Evolutionary conservation across 352 stramenopile species (phyloP).

Genomic region (Aphanomyces invadans): DNA sequence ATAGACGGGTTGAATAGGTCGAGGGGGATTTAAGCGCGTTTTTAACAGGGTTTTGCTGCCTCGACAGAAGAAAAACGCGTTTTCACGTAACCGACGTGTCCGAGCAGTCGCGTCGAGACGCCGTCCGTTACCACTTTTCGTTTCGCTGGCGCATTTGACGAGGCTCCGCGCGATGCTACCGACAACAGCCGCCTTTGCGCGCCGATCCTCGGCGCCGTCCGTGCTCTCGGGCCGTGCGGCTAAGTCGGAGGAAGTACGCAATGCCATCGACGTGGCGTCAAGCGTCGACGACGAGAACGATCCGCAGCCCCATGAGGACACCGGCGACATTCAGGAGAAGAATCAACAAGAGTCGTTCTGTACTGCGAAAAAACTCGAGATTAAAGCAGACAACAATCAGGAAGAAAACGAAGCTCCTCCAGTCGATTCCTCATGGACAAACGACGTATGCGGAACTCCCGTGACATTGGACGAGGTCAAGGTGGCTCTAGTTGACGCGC

Average conservation of each 20-base stretch:
- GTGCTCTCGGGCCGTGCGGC: background rate
- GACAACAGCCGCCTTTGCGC: background rate
- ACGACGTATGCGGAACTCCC: background rate
- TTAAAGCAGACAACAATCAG: background rate
- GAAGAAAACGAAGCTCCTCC: background rate
- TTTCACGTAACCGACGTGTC: background rate
- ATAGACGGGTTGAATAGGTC: no score
- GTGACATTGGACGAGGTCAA: background rate
- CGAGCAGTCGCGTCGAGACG: background rate
- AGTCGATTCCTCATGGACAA: background rate
- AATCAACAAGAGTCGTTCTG: background rate
- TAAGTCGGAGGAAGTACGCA: constrained; percentile 9
- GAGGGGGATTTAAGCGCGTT: background rate
- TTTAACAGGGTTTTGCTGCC: background rate
- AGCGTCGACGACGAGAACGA: background rate
- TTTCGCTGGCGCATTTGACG: background rate
- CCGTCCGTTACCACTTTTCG: constrained; percentile 12
- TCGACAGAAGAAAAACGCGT: background rate
- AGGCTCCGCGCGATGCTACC: background rate
- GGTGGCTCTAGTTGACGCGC: background rate
- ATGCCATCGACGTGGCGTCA: background rate
- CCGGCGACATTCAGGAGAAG: background rate
- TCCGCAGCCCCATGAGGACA: background rate
- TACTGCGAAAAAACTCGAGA: background rate
- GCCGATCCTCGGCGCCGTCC: background rate